Percentiles rank a stretch among this genome's conserved stretches.
These are phyloP conservation scores for Diutina scorzettiae DNA, from an alignment of 1,139 yeast species.

Conservation along the genomic window DNA sequence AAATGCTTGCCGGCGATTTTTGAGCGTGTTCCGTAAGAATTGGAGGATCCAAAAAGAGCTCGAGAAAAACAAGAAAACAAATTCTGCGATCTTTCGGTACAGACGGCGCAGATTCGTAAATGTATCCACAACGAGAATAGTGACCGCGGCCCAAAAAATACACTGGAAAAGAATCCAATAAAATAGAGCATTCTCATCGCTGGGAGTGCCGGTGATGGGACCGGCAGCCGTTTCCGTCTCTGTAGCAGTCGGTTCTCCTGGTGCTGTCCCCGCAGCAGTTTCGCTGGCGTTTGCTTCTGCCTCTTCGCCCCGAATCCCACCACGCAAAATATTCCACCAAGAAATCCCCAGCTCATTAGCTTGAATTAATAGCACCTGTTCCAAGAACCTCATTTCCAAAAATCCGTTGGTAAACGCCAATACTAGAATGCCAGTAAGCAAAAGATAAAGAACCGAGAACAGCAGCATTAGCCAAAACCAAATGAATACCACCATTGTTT, in stretches of 20 bases:
- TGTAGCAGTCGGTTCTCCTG: conserved; percentile 9
- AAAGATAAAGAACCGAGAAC: conserved; percentile 44
- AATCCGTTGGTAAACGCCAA: conserved; percentile 59
- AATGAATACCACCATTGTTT: conserved; percentile 64
- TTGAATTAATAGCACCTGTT: conserved; percentile 60
- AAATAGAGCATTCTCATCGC: conserved; percentile 45
- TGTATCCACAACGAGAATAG: conserved; percentile 46
- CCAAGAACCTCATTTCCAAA: conserved; percentile 69
- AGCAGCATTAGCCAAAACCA: conserved; percentile 45
- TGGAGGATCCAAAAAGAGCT: conserved; percentile 91
- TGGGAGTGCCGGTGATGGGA: neutral
- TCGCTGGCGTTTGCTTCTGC: conserved; percentile 8
- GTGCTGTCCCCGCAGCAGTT: conserved; percentile 8
- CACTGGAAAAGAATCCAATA: conserved; percentile 53
- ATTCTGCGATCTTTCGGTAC: conserved; percentile 44
- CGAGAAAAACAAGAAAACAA: conserved; percentile 32
- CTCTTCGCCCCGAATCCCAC: conserved; percentile 16
- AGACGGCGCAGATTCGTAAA: conserved; percentile 54
- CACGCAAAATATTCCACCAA: conserved; percentile 51
- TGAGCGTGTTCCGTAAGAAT: conserved; percentile 61
- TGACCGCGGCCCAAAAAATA: conserved; percentile 44
- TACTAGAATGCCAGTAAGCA: conserved; percentile 61
- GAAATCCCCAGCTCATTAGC: conserved; percentile 57
- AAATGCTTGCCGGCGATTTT: conserved; percentile 59
- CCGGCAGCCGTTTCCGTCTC: conserved; percentile 1